Base-by-base conservation (phyloP, 345 rosid genomes). In the Eucalyptus albens region DNA sequence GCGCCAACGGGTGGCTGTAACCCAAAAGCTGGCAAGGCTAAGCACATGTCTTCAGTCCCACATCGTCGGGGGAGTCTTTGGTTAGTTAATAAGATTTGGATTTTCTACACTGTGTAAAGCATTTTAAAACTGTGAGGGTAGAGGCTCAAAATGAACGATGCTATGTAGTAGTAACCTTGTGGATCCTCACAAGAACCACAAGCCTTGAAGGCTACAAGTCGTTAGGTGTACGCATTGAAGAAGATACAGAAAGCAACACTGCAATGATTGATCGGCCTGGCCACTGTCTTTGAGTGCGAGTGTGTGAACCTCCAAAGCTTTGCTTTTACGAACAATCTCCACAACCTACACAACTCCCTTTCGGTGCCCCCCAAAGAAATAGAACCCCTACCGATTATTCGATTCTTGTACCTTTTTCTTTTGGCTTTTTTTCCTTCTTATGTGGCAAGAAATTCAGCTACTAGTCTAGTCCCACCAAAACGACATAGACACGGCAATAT, bases 101-200 rank as follows among this genome's bases (percentile, higher is more conserved):
- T 53, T 53, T 11, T 53, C 2, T 53, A 1, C 11, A 19, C 1
- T 53, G 2, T 21, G 0, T 21, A 53, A 21, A 0, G 2, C 11
- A 53, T 21, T 53, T 19, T 53, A 4, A 53, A 19, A 19, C 0
- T 8, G 0, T 53, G 5, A 1, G 5, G 1, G 5, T 1, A 53
- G 11, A 53, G 59, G 1, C 5, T 2, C 59, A 53, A 53, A 53
- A 53, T 0, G 0, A 0, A 53, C 59, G 21, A 53, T 53, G 24
- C 11, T 53, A 19, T 1, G 0, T 53, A 53, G 5, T 21, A 1
- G 26, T 53, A 53, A 0, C 2, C 26, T 53, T 0, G 0, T 53
- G 59, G 59, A 53, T 53, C 59, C 59, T 53, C 59, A 8, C 59
- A 53, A 21, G 59, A 53, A 53, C 85, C 85, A 6, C 47, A 77